Conservation (phyloP, 2,329 filamentous ascomycete species). For the Cordyceps cicadae region DNA sequence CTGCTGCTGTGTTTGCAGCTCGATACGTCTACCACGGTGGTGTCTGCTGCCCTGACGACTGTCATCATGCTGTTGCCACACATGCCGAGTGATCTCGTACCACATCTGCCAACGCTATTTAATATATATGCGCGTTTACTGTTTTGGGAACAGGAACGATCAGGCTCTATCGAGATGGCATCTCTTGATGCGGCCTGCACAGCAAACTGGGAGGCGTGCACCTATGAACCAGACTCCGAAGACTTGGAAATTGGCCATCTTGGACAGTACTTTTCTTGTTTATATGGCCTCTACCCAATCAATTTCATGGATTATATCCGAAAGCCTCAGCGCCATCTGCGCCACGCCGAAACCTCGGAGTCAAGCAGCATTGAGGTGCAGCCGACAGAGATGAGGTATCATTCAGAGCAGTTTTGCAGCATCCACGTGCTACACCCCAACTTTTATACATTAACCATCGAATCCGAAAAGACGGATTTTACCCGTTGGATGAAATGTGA, state of each 20-base stretch:
- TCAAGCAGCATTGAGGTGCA: constrained; percentile 71
- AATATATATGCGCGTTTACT: constrained; percentile 72
- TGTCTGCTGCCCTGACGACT: constrained; percentile 66
- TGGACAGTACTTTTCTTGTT: constrained; percentile 67
- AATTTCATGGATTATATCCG: constrained; percentile 83
- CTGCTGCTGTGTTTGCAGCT: constrained; percentile 66
- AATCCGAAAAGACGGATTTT: constrained; percentile 69
- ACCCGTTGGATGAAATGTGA: constrained; percentile 74
- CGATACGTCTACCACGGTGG: constrained; percentile 67
- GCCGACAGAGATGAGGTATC: constrained; percentile 65
- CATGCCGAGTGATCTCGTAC: constrained; percentile 63
- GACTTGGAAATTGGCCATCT: constrained; percentile 58
- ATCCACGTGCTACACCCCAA: constrained; percentile 74
- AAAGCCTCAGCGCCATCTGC: constrained; percentile 70
- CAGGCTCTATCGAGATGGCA: constrained; percentile 28
- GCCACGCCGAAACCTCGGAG: constrained; percentile 61
- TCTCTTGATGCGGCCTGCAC: constrained; percentile 31
- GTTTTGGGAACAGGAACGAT: constrained; percentile 62
- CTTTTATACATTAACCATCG: constrained; percentile 70
- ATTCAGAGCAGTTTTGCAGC: constrained; percentile 66
- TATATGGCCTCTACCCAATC: constrained; percentile 76
- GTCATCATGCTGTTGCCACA: constrained; percentile 78
- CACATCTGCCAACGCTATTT: constrained; percentile 65
- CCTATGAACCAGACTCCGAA: constrained; percentile 53
- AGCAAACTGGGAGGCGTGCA: constrained; percentile 54